These are phyloP conservation scores for Mucor irregularis DNA, from an alignment of 371 early-diverging fungal species.

Conservation along the genomic window DNA sequence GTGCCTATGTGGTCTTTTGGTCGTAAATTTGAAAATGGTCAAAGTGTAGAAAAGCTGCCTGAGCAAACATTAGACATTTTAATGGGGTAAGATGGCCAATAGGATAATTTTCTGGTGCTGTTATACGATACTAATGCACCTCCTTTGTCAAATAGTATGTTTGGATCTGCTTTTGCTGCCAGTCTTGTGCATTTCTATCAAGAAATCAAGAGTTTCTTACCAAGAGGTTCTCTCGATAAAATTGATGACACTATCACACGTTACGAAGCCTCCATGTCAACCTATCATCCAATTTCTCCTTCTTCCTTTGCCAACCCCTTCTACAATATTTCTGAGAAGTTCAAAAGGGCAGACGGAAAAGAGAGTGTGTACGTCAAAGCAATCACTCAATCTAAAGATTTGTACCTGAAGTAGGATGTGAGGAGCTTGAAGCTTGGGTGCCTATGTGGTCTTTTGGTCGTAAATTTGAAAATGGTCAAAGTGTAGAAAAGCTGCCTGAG, in stretches of 20 bases:
- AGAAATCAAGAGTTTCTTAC: constrained; percentile 47
- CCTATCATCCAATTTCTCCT: constrained; percentile 55
- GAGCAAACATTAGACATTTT: constrained; percentile 65
- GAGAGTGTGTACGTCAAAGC: constrained; percentile 21
- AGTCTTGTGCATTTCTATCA: constrained; percentile 63
- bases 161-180: constrained; percentile 67
- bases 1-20: constrained; percentile 77
- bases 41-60: constrained; percentile 53
- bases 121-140: no score
- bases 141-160: constrained; percentile 41
- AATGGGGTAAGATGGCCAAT: constrained; percentile 43
- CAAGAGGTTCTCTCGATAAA: constrained; percentile 23
- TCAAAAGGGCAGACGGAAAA: constrained; percentile 8
- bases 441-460: constrained; percentile 77
- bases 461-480: constrained; percentile 60
- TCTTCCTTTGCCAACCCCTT: constrained; percentile 59
- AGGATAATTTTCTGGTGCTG: no score
- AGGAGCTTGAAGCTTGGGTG: constrained; percentile 70
- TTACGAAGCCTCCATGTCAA: constrained; percentile 46
- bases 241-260: constrained; percentile 36
- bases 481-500: constrained; percentile 59
- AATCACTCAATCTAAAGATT: constrained; percentile 21
- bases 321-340: constrained; percentile 31
- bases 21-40: constrained; percentile 61
- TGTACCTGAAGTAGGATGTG: constrained; percentile 69